phyloP scores from a whole-genome alignment of 73 alveolate genomes.

The Breviolum minutum region DNA sequence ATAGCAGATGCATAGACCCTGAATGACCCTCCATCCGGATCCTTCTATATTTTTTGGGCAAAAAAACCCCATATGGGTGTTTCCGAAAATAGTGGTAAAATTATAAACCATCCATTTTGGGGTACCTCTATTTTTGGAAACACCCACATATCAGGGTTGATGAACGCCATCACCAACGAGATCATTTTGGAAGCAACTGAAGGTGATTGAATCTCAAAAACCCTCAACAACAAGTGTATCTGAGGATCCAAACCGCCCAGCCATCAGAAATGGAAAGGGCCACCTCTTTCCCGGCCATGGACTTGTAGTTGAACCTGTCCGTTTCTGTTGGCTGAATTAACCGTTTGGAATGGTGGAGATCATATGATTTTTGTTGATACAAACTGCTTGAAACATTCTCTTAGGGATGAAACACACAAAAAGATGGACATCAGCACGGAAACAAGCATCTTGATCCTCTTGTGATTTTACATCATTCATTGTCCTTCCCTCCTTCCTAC shows the following conservation, averaged over 20 bases:
- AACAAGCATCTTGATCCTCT: background rate
- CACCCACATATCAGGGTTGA: background rate
- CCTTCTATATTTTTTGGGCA: background rate
- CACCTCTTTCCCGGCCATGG: conserved; percentile 29
- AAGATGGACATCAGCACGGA: background rate
- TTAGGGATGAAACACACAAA: background rate
- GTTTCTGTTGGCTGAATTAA: background rate
- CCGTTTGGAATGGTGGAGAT: background rate
- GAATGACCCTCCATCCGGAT: background rate
- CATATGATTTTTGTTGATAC: background rate
- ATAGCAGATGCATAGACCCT: background rate
- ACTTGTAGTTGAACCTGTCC: conserved; percentile 48
- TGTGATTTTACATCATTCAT: background rate
- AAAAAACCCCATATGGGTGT: too few relatives aligned
- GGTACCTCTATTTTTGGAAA: too few relatives aligned
- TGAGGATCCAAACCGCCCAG: conserved; percentile 5
- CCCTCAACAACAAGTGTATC: background rate
- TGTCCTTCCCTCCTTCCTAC: background rate
- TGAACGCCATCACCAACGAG: background rate
- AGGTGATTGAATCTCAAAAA: background rate
- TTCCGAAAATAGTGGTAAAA: too few relatives aligned
- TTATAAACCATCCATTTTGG: too few relatives aligned
- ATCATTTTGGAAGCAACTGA: background rate
- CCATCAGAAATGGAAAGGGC: conserved; percentile 16
- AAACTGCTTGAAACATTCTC: background rate